Base-by-base conservation (phyloP, 2,329 filamentous ascomycete genomes). In the Monilinia laxa region DNA sequence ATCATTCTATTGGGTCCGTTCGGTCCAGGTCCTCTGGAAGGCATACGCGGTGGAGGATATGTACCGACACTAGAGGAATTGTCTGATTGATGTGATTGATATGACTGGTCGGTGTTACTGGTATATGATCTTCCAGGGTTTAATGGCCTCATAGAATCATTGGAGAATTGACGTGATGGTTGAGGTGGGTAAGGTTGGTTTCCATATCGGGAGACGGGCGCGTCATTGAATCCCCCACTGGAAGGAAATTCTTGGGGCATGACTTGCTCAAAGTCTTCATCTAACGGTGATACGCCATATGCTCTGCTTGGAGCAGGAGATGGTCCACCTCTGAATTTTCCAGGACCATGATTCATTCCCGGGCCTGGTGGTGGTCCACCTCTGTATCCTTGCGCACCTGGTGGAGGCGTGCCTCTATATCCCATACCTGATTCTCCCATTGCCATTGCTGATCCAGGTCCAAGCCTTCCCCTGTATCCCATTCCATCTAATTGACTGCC, bases 111-210 rank as follows among this genome's bases (percentile, higher is more conserved):
- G 52, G 53, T 65, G 54, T 25, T 49, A 52, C 66, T 70, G 1
- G 71, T 68, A 57, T 73, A 73, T 66, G 73, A 71, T 52, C 72
- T 66, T 45, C 67, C 70, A 47, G 70, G 66, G 53, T 68, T 71
- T 23, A 71, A 45, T 23, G 73, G 68, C 10, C 70, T 65, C 16
- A 68, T 57, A 10, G 73, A 71, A 25, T 71, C 72, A n/a, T 62
- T 63, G 6, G 73, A 73, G 38, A 71, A 75, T 60, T 74, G 71
- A 31, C 70, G 69, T 42, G 67, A 62, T 38, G 71, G 69, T 60
- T 67, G 65, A 28, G 67, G 58, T 20, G 70, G 69, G 53, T 70
- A 71, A 52, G 68, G 67, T 23, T 69, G 70, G 59, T 71, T 70
- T n/a, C 42, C 62, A 55, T 71, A 67, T 57, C 64, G 66, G 14